These are phyloP conservation scores for Pythium angustatum DNA, from an alignment of 352 stramenopile species.

Conservation along the genomic window DNA sequence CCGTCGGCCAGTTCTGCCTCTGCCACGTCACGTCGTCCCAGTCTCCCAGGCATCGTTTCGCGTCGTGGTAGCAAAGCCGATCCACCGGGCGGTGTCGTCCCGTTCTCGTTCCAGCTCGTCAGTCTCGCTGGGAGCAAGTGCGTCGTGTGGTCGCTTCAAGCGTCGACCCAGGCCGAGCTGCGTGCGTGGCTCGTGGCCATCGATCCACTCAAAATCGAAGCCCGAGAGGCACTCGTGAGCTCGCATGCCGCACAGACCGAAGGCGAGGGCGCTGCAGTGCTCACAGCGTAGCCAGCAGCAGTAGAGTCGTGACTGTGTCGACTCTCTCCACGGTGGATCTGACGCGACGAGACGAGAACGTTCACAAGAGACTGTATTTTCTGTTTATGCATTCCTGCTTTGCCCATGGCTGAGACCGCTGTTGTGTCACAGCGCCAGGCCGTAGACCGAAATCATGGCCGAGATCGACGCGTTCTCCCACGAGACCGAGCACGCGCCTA, in stretches of 20 bases:
- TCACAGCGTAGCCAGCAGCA: conserved; percentile 43
- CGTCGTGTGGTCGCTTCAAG: conserved; percentile 74
- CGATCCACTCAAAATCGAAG: conserved; percentile 66
- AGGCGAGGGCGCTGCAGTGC: conserved; percentile 9
- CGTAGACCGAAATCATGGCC: conserved; percentile 68
- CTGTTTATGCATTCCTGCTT: not conserved
- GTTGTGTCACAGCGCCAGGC: conserved; percentile 41
- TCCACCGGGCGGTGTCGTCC: conserved; percentile 23
- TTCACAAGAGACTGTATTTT: not conserved
- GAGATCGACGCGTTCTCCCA: conserved; percentile 80
- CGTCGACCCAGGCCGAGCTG: conserved; percentile 65
- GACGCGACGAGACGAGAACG: not conserved
- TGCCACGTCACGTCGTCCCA: conserved; percentile 5
- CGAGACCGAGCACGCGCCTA: conserved; percentile 68
- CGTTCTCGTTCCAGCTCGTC: conserved; percentile 76
- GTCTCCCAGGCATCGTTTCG: conserved; percentile 14
- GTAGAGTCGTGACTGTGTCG: too few species aligned
- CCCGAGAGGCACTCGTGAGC: conserved; percentile 30
- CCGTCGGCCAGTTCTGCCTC: conserved; percentile 13
- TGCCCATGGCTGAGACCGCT: not conserved
- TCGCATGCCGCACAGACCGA: conserved; percentile 29
- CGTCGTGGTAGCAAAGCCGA: conserved; percentile 14
- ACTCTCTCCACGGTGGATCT: not conserved
- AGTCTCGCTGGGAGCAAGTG: conserved; percentile 49
- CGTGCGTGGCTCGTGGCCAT: conserved; percentile 71